Evolutionary conservation across 2,329 filamentous ascomycete genomes (phyloP).

Genomic region (Cladosporium colombiae): DNA sequence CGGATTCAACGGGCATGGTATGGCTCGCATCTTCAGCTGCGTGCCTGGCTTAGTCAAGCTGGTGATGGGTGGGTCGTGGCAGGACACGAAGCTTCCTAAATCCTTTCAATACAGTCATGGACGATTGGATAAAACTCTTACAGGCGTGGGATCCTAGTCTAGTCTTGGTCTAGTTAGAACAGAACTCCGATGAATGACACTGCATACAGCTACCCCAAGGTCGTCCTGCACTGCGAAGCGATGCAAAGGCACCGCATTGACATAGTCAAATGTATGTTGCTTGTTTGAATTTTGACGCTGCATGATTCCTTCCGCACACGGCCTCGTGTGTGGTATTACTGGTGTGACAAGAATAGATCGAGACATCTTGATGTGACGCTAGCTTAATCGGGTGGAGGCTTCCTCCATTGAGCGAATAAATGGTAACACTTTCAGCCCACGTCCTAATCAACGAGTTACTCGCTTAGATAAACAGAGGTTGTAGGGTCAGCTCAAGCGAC

Average conservation of each 20-base stretch:
- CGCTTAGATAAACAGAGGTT: too few species aligned
- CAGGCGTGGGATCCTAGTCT: not conserved
- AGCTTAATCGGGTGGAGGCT: not conserved
- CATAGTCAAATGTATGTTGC: not conserved
- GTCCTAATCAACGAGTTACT: too few species aligned
- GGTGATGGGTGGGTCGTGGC: constrained; percentile 35
- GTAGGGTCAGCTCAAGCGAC: not conserved
- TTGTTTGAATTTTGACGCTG: not conserved
- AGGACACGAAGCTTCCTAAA: constrained; percentile 26
- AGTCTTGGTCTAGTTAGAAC: not conserved
- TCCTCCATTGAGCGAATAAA: too few species aligned
- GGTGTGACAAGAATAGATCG: not conserved
- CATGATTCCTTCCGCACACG: not conserved
- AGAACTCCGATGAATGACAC: not conserved
- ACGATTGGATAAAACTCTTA: not conserved
- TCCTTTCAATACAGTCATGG: constrained; percentile 26
- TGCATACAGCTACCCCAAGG: not conserved
- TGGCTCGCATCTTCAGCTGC: constrained; percentile 48
- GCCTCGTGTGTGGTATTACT: not conserved
- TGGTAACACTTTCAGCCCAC: too few species aligned
- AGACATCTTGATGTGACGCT: not conserved
- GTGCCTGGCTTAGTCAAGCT: constrained; percentile 48
- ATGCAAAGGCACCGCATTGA: not conserved
- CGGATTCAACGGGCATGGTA: constrained; percentile 54
- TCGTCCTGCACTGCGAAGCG: not conserved